Percentiles rank a stretch among this genome's conserved stretches.
phyloP scores from a whole-genome alignment of 208 protist species.

The Wallacemonas sp. region DNA sequence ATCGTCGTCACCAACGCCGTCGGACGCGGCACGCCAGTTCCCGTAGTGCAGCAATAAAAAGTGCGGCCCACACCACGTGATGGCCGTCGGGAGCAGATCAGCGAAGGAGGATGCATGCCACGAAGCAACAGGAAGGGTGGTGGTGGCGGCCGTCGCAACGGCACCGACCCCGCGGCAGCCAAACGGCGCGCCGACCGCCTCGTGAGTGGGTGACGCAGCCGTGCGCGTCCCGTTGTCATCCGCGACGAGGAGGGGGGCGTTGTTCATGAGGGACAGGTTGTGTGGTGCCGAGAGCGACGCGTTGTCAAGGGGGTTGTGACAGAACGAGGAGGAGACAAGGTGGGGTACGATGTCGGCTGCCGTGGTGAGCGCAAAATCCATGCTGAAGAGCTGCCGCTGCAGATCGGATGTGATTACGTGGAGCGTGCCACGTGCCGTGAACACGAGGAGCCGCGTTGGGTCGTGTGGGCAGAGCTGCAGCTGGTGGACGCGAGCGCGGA shows the following conservation, averaged over 20 bases:
- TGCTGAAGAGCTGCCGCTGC: not conserved
- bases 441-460: not conserved
- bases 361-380: constrained; percentile 2
- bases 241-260: not conserved
- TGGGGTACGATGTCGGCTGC: no score
- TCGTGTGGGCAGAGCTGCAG: constrained; percentile 15
- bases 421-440: constrained; percentile 4
- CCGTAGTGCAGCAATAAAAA: constrained; percentile 38
- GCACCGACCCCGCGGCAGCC: constrained; percentile 1
- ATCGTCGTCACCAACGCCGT: constrained; percentile 12
- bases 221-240: not conserved
- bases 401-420: constrained; percentile 9
- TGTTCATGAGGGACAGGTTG: not conserved
- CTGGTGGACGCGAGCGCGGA: constrained; percentile 1
- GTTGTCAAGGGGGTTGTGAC: constrained; percentile 2
- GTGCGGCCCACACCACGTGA: constrained; percentile 37
- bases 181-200: not conserved
- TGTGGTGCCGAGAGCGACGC: not conserved
- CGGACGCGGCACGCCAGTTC: constrained; percentile 11
- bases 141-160: not conserved
- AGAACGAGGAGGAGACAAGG: no score
- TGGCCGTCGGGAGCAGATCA: not conserved
- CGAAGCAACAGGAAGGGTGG: no score
- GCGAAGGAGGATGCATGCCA: no score
- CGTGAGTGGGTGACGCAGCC: not conserved